A percentile compares a stretch with the other conserved stretches of the same genome.
Evolutionary conservation across 2,329 filamentous ascomycete species (phyloP).

Genomic region (Fusarium robinianum): DNA sequence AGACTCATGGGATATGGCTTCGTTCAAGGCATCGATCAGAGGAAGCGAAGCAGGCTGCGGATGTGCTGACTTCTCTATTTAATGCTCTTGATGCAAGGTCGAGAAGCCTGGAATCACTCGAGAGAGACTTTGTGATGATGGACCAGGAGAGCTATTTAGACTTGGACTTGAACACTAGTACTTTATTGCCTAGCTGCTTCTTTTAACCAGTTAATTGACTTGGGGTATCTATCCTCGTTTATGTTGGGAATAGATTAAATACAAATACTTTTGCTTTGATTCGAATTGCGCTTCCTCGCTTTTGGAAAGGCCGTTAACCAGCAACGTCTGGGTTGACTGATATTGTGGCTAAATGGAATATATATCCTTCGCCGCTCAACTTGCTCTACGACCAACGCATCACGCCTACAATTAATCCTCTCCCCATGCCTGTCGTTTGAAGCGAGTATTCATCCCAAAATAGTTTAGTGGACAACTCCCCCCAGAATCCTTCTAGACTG

Average conservation of each 20-base stretch:
- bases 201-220: too few relatives aligned
- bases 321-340: too few relatives aligned
- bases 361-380: neutral
- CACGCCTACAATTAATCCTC: too few relatives aligned
- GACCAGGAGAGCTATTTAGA: neutral
- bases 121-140: neutral
- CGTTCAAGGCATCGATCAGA: conserved; percentile 3
- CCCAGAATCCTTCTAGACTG: neutral
- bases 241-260: conserved; percentile 10
- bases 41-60: conserved; percentile 7
- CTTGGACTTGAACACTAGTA: neutral
- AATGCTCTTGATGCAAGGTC: neutral
- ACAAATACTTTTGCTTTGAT: too few relatives aligned
- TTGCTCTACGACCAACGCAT: too few relatives aligned
- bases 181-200: neutral
- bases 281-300: too few relatives aligned
- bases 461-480: conserved; percentile 5
- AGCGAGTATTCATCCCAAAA: conserved; percentile 20
- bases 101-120: neutral
- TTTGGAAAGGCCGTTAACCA: too few relatives aligned
- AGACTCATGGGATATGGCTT: conserved; percentile 7
- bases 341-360: too few relatives aligned
- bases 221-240: too few relatives aligned
- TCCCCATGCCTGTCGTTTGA: too few relatives aligned
- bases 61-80: conserved; percentile 5